Evolutionary conservation across 1,284 basidiomycete genomes (phyloP).

Genomic region (Microbotryum scabiosae): DNA sequence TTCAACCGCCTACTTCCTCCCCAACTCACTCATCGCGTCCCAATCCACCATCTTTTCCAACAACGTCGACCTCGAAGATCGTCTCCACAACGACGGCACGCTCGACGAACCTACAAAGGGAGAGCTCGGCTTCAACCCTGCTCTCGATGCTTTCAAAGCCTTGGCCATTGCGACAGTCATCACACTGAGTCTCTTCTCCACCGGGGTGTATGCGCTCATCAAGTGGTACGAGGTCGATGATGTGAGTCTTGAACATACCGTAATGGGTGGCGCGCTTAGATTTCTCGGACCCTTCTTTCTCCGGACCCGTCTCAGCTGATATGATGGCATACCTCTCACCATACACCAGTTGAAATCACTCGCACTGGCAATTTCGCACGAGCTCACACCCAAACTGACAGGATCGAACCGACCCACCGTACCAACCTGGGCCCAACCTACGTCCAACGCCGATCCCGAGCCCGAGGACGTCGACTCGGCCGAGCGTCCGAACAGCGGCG

Average conservation of each 20-base stretch:
- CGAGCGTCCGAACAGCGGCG: background rate
- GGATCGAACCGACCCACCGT: conserved; percentile 5
- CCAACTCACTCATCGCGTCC: conserved; percentile 17
- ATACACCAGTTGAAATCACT: conserved; percentile 15
- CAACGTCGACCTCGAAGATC: conserved; percentile 15
- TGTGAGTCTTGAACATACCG: conserved; percentile 2
- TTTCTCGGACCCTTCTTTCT: background rate
- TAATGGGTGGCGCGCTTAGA: rapidly evolving
- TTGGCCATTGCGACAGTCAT: conserved; percentile 21
- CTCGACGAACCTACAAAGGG: background rate
- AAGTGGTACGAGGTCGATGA: conserved; percentile 17
- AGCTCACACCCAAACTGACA: conserved; percentile 6
- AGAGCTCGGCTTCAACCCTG: conserved; percentile 27
- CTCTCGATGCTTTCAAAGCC: conserved; percentile 22
- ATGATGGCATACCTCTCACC: background rate
- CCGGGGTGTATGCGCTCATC: conserved; percentile 17
- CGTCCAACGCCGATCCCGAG: background rate
- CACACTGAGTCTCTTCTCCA: conserved; percentile 13
- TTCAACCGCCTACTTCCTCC: conserved; percentile 23
- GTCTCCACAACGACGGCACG: conserved; percentile 22
- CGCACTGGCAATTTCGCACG: conserved; percentile 13
- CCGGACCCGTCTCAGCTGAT: background rate
- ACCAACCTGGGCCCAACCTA: conserved; percentile 17
- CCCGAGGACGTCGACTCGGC: background rate
- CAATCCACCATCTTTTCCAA: conserved; percentile 10